phyloP scores from a whole-genome alignment of 73 alveolate species.

The Durusdinium trenchii region DNA sequence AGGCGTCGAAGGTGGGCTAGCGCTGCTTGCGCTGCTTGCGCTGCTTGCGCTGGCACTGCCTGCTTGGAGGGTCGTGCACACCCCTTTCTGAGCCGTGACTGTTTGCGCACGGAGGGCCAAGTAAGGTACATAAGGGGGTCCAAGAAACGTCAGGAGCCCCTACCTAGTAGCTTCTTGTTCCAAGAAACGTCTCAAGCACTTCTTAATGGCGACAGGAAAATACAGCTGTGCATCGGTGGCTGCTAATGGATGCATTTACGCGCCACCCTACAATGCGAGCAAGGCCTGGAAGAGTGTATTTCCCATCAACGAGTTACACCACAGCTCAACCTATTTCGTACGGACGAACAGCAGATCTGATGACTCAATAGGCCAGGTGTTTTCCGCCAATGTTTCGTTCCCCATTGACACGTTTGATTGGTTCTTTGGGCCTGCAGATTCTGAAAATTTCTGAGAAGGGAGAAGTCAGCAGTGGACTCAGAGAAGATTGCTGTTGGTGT shows the following conservation, averaged over 20 bases:
- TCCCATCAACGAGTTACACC: background rate
- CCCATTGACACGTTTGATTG: background rate
- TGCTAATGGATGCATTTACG: slow-evolving; percentile 71
- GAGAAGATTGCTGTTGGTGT: no score
- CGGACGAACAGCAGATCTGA: background rate
- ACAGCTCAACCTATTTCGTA: background rate
- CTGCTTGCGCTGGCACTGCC: no score
- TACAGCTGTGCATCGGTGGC: slow-evolving; percentile 56
- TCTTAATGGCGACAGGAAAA: background rate
- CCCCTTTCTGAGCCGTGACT: no score
- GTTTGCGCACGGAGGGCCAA: no score
- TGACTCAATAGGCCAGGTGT: background rate
- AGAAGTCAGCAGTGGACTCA: slow-evolving; percentile 15
- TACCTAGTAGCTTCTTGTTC: no score
- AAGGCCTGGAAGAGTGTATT: background rate
- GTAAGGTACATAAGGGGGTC: no score
- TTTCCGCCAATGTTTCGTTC: background rate
- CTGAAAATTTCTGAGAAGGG: slow-evolving; percentile 51
- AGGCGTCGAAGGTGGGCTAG: slow-evolving; percentile 5
- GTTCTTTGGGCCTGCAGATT: background rate
- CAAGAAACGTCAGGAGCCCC: no score
- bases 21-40: no score
- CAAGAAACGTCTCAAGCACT: background rate
- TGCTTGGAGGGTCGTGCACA: no score
- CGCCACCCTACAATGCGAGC: slow-evolving; percentile 81